These are phyloP conservation scores for Ustilago bromivora DNA, from an alignment of 1,284 basidiomycete genomes.

Conservation along the genomic window DNA sequence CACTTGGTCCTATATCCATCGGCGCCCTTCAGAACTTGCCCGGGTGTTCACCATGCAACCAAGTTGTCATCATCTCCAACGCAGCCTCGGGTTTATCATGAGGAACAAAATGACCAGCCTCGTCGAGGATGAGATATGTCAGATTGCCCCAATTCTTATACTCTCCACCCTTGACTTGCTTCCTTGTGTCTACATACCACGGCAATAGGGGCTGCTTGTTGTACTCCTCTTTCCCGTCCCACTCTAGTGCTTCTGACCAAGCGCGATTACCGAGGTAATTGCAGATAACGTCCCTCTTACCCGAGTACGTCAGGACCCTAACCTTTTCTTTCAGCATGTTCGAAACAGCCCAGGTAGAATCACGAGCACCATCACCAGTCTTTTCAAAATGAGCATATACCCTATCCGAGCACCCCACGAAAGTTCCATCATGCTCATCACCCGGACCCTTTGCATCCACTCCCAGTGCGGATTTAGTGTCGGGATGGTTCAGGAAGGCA, in stretches of 20 bases:
- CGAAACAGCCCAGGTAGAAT: conserved; percentile 63
- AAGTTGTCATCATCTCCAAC: conserved; percentile 60
- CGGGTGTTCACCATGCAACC: conserved; percentile 52
- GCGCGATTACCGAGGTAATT: conserved; percentile 63
- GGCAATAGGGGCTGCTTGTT: conserved; percentile 39
- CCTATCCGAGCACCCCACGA: conserved; percentile 64
- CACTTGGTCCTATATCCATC: too few relatives aligned
- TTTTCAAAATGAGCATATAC: conserved; percentile 62
- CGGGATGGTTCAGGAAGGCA: conserved; percentile 58
- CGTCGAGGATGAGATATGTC: conserved; percentile 61
- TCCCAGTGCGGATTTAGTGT: conserved; percentile 55
- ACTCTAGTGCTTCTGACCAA: conserved; percentile 62
- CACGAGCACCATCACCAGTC: conserved; percentile 65
- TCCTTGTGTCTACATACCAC: conserved; percentile 44
- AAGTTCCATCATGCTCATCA: conserved; percentile 64
- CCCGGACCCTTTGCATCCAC: conserved; percentile 61
- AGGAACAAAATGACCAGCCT: conserved; percentile 67
- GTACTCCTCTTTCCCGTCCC: conserved; percentile 55
- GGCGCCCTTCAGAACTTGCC: conserved; percentile 31
- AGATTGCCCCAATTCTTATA: conserved; percentile 52
- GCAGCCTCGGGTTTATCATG: conserved; percentile 61
- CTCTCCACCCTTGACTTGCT: conserved; percentile 43
- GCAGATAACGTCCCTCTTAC: conserved; percentile 65
- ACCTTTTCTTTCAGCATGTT: conserved; percentile 53
- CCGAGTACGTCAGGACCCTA: conserved; percentile 63